Base-by-base conservation (phyloP, 345 rosid species). In the Salix suchowensis region DNA sequence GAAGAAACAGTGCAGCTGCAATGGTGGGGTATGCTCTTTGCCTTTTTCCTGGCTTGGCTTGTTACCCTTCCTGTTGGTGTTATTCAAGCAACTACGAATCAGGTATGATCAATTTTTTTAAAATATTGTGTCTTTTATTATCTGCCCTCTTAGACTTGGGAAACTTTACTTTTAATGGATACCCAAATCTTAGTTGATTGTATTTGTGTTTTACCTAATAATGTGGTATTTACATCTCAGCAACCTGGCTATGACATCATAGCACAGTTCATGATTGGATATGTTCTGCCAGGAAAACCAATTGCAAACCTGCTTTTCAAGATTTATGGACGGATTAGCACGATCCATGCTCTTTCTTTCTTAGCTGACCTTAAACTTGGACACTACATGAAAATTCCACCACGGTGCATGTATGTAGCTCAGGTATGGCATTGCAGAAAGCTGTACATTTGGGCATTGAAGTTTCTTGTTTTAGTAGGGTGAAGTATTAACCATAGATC, bases 241-340 rank as follows among this genome's bases (percentile, higher is more conserved):
- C 99, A 96, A 96, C 98, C 98, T 0, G 99, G 99, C 16, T 96
- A 94, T 80, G 99, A 96, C 81, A 92, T 96, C 18, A 96, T 96
- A 74, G 98, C 96, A 40, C 99, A 96, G 89, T 96, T 92, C 88
- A 92, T 96, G 16, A 90, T 96, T 46, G 99, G 99, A 67, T 96
- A 96, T 74, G 65, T 92, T 78, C 74, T 91, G 32, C 98, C 98
- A 0, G 99, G 99, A 74, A 86, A 94, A 71, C 99, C 99, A 13
- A 96, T 96, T 62, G 99, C 99, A 9, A 96, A 91, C 76, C 76
- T 94, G 86, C 86, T 96, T 64, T 96, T 96, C 89, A 96, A 96
- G 91, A 96, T 96, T 36, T 96, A 96, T 6, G 98, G 99, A 44
- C 75, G 99, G 62, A 96, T 90, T 85, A 96, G 99, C 84, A 91